phyloP scores from a whole-genome alignment of 1,139 yeast genomes.

The Insectozyma bohioensis region DNA sequence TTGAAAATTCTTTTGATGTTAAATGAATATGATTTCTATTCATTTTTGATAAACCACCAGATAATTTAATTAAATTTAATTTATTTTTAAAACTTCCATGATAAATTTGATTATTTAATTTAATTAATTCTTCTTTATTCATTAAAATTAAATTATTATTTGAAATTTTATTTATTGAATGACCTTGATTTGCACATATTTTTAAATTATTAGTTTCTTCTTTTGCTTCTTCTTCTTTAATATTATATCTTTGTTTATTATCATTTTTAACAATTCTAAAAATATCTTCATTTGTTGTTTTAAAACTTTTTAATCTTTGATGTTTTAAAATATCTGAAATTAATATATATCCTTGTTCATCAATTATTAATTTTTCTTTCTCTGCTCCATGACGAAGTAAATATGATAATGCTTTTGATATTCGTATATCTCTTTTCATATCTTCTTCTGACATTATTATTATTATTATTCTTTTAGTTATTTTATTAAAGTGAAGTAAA shows the following conservation, averaged over 20 bases:
- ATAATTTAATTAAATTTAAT: constrained; percentile 45
- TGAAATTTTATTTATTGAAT: constrained; percentile 54
- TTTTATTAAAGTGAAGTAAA: too few relatives aligned
- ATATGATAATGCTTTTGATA: constrained; percentile 75
- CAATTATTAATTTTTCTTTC: constrained; percentile 66
- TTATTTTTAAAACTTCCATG: constrained; percentile 78
- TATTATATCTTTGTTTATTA: constrained; percentile 66
- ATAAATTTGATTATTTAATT: constrained; percentile 46
- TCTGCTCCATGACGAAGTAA: constrained; percentile 82
- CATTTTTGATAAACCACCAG: constrained; percentile 69
- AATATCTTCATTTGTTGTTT: constrained; percentile 58
- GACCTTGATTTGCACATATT: constrained; percentile 96
- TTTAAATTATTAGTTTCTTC: too few relatives aligned
- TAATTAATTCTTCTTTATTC: constrained; percentile 20
- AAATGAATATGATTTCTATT: constrained; percentile 82
- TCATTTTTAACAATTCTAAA: constrained; percentile 60
- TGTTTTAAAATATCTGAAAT: constrained; percentile 55
- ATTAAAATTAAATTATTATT: constrained; percentile 39
- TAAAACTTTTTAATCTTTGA: constrained; percentile 55
- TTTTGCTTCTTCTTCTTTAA: constrained; percentile 19
- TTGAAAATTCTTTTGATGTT: constrained; percentile 31
- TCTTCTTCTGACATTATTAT: constrained; percentile 14
- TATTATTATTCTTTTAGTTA: too few relatives aligned
- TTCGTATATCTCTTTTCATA: constrained; percentile 46
- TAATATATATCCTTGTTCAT: constrained; percentile 63